Conservation (phyloP, 2,329 filamentous ascomycete genomes). For the Fusarium sp. region DNA sequence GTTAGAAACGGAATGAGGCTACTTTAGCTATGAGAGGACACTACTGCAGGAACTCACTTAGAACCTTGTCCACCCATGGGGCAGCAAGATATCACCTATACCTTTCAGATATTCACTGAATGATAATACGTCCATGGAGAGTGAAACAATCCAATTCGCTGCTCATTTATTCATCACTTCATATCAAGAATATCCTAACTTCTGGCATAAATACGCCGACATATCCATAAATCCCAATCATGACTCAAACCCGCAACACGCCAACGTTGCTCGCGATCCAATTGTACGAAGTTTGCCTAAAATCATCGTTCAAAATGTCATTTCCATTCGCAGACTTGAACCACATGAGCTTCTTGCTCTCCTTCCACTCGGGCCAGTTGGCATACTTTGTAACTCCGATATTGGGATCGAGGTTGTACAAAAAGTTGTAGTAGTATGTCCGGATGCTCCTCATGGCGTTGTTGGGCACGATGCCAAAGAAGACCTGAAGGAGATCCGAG, state of each 20-base stretch:
- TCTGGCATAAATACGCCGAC: not conserved
- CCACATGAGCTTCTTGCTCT: slow-evolving; percentile 62
- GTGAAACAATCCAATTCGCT: not conserved
- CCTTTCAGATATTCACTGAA: not conserved
- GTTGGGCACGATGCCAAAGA: slow-evolving; percentile 73
- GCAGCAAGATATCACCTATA: not conserved
- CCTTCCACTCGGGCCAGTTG: slow-evolving; percentile 58
- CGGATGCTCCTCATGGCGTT: slow-evolving; percentile 71
- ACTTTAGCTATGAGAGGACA: not conserved
- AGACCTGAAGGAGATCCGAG: slow-evolving; percentile 76
- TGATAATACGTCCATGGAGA: not conserved
- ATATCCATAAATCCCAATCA: not conserved
- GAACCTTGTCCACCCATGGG: not conserved
- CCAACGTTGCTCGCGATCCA: slow-evolving; percentile 45
- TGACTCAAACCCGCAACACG: slow-evolving; percentile 36
- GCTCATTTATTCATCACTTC: not conserved
- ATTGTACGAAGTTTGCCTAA: slow-evolving; percentile 48
- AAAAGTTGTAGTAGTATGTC: slow-evolving; percentile 79
- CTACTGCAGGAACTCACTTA: not conserved
- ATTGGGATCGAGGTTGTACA: slow-evolving; percentile 79
- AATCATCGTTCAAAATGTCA: slow-evolving; percentile 52
- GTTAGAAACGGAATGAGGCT: not conserved
- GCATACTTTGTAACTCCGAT: slow-evolving; percentile 55
- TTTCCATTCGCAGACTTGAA: slow-evolving; percentile 53
- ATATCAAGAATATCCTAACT: not conserved